Evolutionary conservation across 495 filamentous ascomycete genomes (phyloP).

Genomic region (Annulohypoxylon maeteangense): DNA sequence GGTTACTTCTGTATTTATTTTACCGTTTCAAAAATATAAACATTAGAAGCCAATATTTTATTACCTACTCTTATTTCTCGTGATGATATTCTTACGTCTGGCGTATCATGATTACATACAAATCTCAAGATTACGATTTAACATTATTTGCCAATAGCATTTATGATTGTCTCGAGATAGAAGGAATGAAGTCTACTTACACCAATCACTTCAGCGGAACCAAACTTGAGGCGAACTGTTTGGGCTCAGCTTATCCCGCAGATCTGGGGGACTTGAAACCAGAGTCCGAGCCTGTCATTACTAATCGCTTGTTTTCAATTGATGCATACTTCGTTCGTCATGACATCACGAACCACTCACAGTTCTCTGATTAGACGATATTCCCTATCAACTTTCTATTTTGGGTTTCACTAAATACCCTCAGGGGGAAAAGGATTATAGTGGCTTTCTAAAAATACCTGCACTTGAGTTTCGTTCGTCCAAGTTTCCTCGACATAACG

Average conservation of each 20-base stretch:
- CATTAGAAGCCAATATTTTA: background rate
- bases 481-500: background rate
- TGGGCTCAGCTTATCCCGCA: background rate
- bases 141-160: background rate
- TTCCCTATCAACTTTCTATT: background rate
- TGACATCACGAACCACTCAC: background rate
- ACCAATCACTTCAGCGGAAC: background rate
- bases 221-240: background rate
- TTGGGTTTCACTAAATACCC: background rate
- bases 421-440: background rate
- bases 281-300: background rate
- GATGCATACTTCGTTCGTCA: background rate
- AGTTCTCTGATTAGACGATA: background rate
- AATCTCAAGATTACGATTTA: background rate
- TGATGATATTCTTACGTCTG: background rate
- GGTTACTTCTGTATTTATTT: slow-evolving; percentile 10
- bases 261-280: background rate
- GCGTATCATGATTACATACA: background rate
- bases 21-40: background rate
- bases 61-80: background rate
- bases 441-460: background rate
- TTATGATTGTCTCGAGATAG: background rate
- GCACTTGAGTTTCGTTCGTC: background rate
- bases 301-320: background rate
- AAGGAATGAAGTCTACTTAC: background rate